phyloP scores from a whole-genome alignment of 768 basidiomycete species.

The Cystobasidium onofrii region DNA sequence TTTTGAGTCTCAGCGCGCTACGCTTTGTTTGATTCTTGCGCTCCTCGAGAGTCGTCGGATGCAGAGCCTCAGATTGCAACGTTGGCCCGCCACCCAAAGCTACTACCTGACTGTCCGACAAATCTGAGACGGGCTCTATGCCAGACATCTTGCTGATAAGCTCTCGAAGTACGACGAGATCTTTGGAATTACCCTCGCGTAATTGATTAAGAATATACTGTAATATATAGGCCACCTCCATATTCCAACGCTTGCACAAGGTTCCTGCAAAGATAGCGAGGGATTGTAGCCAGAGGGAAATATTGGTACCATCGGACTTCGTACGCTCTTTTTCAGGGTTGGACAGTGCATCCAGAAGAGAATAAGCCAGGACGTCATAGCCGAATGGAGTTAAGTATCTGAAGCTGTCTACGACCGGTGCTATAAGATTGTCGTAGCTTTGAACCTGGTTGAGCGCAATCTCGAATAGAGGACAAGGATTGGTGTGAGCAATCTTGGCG shows the following conservation, averaged over 20 bases:
- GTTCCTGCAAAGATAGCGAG: conserved; percentile 88
- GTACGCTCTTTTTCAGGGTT: conserved; percentile 71
- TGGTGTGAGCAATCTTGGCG: conserved; percentile 86
- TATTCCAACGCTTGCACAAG: conserved; percentile 73
- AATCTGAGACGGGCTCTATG: conserved; percentile 77
- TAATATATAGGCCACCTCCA: conserved; percentile 55
- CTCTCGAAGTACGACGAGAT: conserved; percentile 84
- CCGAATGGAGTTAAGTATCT: conserved; percentile 85
- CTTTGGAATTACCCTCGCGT: conserved; percentile 68
- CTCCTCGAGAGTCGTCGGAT: conserved; percentile 43
- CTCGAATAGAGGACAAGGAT: conserved; percentile 81
- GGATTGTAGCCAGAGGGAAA: conserved; percentile 82
- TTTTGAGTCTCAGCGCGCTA: conserved; percentile 43
- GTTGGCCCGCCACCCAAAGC: conserved; percentile 87
- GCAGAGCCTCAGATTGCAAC: conserved; percentile 69
- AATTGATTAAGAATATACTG: conserved; percentile 88
- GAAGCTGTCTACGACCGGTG: conserved; percentile 78
- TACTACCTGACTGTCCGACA: conserved; percentile 76
- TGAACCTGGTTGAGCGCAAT: conserved; percentile 88
- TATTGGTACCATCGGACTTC: conserved; percentile 86
- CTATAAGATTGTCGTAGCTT: conserved; percentile 88
- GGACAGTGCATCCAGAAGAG: conserved; percentile 76
- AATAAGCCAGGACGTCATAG: conserved; percentile 82
- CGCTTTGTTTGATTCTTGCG: conserved; percentile 42
- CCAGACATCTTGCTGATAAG: conserved; percentile 93